Conservation (phyloP, 768 basidiomycete species). For the Mycena albidolilacea region DNA sequence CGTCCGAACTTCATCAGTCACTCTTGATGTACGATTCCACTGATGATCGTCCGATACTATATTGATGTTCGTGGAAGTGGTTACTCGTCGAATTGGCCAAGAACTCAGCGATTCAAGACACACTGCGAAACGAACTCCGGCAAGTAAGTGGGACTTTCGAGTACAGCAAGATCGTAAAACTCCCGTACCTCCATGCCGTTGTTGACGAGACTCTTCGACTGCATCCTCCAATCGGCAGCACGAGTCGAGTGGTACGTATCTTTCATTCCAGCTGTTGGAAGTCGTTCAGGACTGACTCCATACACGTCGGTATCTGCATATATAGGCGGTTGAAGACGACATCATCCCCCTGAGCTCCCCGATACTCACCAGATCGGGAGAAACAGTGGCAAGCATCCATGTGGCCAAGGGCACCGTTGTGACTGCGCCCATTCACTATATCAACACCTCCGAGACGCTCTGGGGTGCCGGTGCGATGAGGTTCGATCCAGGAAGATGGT, state of each 20-base stretch:
- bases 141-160: slow-evolving; percentile 20
- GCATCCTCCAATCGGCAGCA: slow-evolving; percentile 49
- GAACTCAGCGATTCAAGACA: slow-evolving; percentile 47
- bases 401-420: slow-evolving; percentile 53
- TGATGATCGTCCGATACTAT: too few species aligned
- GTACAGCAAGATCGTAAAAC: slow-evolving; percentile 30
- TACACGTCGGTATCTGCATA: not conserved
- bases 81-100: slow-evolving; percentile 51
- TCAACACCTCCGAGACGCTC: slow-evolving; percentile 54
- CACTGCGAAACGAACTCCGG: slow-evolving; percentile 49
- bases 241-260: slow-evolving; percentile 42
- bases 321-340: slow-evolving; percentile 52
- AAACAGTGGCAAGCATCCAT: slow-evolving; percentile 43
- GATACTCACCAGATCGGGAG: slow-evolving; percentile 40
- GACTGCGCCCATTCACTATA: slow-evolving; percentile 48
- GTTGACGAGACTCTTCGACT: slow-evolving; percentile 51
- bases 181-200: slow-evolving; percentile 55
- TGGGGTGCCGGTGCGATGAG: slow-evolving; percentile 57
- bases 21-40: slow-evolving; percentile 20
- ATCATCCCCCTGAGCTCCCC: slow-evolving; percentile 52
- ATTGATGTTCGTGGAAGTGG: slow-evolving; percentile 39
- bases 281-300: not conserved
- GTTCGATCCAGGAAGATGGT: slow-evolving; percentile 58
- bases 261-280: not conserved
- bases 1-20: not conserved